Evolutionary conservation across 805 yeast species (phyloP).

Genomic region (Ogataea paradorogensis): DNA sequence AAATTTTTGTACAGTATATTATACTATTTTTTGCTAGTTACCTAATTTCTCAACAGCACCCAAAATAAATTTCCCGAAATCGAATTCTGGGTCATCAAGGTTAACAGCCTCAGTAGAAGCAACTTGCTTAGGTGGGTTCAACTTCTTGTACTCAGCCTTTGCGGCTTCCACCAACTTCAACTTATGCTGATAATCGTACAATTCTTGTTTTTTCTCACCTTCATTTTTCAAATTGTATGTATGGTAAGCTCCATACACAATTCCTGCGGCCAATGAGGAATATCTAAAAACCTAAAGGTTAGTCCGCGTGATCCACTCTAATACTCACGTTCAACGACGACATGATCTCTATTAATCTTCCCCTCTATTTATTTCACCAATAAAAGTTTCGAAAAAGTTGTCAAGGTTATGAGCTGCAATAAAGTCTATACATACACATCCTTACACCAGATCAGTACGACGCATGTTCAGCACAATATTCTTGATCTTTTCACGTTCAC

Average conservation of each 20-base stretch:
- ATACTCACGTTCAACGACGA: conserved; percentile 48
- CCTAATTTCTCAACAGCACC: conserved; percentile 57
- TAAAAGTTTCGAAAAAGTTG: conserved; percentile 13
- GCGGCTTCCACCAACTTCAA: conserved; percentile 82
- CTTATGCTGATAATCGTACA: conserved; percentile 57
- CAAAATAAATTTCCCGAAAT: conserved; percentile 68
- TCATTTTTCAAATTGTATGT: conserved; percentile 63
- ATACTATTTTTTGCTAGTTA: conserved; percentile 14
- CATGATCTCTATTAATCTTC: conserved; percentile 31
- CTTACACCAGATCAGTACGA: not conserved
- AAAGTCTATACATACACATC: conserved; percentile 1
- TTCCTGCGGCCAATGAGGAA: conserved; percentile 85
- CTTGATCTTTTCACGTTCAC: conserved; percentile 57
- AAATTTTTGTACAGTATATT: conserved; percentile 7
- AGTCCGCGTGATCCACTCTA: not conserved
- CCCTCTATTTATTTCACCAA: conserved; percentile 13
- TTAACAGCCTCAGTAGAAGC: conserved; percentile 52
- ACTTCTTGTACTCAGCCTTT: conserved; percentile 79
- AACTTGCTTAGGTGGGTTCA: conserved; percentile 43
- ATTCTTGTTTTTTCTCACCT: conserved; percentile 57
- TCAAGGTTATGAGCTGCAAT: conserved; percentile 10
- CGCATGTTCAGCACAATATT: conserved; percentile 48
- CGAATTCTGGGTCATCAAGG: conserved; percentile 88
- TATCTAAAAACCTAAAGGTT: conserved; percentile 75
- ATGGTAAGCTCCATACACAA: conserved; percentile 84